Evolutionary conservation across 148 eudicot genomes (phyloP).

Genomic region (Talinum fruticosum): DNA sequence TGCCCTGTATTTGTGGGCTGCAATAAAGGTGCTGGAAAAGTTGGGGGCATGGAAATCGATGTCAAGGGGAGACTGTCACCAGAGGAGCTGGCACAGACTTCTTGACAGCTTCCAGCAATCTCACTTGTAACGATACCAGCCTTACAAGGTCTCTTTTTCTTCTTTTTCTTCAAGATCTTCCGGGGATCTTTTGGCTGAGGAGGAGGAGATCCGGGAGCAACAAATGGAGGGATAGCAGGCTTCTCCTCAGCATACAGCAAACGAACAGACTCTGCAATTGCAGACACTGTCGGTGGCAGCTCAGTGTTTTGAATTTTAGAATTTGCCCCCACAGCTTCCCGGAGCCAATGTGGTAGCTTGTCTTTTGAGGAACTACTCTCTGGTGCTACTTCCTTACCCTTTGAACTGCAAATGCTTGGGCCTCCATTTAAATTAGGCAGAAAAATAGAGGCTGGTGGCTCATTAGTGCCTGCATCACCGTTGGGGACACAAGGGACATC

Average conservation of each 20-base stretch:
- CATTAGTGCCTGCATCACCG: constrained; percentile 28
- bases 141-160: constrained; percentile 34
- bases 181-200: constrained; percentile 79
- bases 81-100: constrained; percentile 24
- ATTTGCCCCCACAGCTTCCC: constrained; percentile 75
- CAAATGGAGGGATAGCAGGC: constrained; percentile 78
- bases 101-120: constrained; percentile 39
- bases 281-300: constrained; percentile 80
- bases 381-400: constrained; percentile 51
- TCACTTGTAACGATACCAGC: constrained; percentile 24
- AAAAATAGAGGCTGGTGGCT: constrained; percentile 27
- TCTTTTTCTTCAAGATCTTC: constrained; percentile 46
- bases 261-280: constrained; percentile 81
- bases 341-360: constrained; percentile 95
- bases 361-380: constrained; percentile 46
- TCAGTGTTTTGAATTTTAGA: constrained; percentile 41
- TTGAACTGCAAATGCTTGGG: constrained; percentile 23
- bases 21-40: constrained; percentile 26
- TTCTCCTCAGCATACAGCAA: constrained; percentile 64
- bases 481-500: constrained; percentile 28
- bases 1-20: constrained; percentile 16
- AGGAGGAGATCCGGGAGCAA: constrained; percentile 70
- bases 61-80: constrained; percentile 32
- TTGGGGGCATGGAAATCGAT: constrained; percentile 24
- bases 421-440: constrained; percentile 30